phyloP scores from a whole-genome alignment of 163 green algal genomes.

The Coccomyxa subellipsoidea region DNA sequence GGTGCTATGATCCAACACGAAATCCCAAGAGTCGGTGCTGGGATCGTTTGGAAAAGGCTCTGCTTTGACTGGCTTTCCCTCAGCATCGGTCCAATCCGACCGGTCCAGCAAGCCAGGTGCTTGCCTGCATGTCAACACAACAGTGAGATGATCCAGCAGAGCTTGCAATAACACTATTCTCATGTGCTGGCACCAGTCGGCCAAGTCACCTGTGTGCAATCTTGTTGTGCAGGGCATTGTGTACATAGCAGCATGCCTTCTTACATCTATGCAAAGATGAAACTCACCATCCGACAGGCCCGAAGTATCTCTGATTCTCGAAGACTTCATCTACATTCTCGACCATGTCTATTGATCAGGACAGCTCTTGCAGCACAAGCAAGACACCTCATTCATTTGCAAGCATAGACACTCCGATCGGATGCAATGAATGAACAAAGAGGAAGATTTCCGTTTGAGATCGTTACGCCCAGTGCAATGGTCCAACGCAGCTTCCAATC shows the following conservation, averaged over 20 bases:
- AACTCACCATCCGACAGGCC: neutral
- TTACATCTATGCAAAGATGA: neutral
- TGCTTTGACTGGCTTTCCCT: constrained; percentile 19
- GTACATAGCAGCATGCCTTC: neutral
- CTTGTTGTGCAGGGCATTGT: neutral
- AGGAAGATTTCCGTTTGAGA: too few species aligned
- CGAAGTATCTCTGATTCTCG: constrained; percentile 3
- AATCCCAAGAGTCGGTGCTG: constrained; percentile 27
- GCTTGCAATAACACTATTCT: too few species aligned
- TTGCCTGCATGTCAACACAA: constrained; percentile 11
- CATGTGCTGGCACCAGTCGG: too few species aligned
- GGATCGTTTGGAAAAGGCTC: neutral
- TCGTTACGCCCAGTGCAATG: neutral
- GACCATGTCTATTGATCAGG: neutral
- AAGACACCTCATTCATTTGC: neutral
- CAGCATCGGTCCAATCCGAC: constrained; percentile 32
- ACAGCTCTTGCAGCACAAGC: neutral
- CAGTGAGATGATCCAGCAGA: neutral
- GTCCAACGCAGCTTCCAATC: neutral
- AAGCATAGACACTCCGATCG: neutral
- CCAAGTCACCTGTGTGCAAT: neutral
- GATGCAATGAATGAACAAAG: too few species aligned
- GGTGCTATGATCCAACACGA: constrained; percentile 29
- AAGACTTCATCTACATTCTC: neutral
- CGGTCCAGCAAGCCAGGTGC: constrained; percentile 34